Percentiles rank a stretch among this genome's conserved stretches.
Conservation (phyloP, 2,329 filamentous ascomycete genomes). For the Alternaria incomplexa region DNA sequence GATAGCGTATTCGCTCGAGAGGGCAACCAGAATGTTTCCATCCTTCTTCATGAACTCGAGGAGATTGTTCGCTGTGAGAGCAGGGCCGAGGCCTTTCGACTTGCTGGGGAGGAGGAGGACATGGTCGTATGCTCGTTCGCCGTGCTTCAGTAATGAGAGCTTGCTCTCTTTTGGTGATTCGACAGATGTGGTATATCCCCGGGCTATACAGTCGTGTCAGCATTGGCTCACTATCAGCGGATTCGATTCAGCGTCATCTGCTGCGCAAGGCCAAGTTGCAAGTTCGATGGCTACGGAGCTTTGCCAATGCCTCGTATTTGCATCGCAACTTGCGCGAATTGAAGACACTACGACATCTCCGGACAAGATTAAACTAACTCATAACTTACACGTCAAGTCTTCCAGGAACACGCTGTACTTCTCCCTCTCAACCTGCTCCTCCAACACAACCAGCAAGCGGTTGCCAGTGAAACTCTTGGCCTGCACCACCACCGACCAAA, state of each 20-base stretch:
- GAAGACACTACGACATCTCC: not conserved
- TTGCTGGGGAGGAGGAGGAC: slow-evolving; percentile 86
- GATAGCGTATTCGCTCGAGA: slow-evolving; percentile 74
- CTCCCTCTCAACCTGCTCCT: slow-evolving; percentile 80
- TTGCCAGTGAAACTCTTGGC: slow-evolving; percentile 80
- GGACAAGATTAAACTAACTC: not conserved
- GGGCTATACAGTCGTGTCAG: slow-evolving; percentile 59
- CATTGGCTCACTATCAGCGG: not conserved
- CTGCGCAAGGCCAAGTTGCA: slow-evolving; percentile 10
- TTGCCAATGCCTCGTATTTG: not conserved
- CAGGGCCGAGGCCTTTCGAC: slow-evolving; percentile 90
- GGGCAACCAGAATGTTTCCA: slow-evolving; percentile 87
- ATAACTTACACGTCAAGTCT: slow-evolving; percentile 69
- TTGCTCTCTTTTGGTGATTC: slow-evolving; percentile 62
- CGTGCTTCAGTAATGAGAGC: slow-evolving; percentile 83
- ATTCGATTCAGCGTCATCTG: slow-evolving; percentile 1
- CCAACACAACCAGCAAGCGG: slow-evolving; percentile 83
- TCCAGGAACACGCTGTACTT: slow-evolving; percentile 82
- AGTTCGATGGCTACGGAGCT: slow-evolving; percentile 11
- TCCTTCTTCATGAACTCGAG: slow-evolving; percentile 90
- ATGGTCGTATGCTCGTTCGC: slow-evolving; percentile 90
- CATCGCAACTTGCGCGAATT: not conserved
- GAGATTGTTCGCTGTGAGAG: slow-evolving; percentile 82
- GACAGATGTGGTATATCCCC: slow-evolving; percentile 82
- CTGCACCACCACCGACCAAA: slow-evolving; percentile 70